phyloP scores from a whole-genome alignment of 441 rosid genomes.

The Adansonia madagascariensis region DNA sequence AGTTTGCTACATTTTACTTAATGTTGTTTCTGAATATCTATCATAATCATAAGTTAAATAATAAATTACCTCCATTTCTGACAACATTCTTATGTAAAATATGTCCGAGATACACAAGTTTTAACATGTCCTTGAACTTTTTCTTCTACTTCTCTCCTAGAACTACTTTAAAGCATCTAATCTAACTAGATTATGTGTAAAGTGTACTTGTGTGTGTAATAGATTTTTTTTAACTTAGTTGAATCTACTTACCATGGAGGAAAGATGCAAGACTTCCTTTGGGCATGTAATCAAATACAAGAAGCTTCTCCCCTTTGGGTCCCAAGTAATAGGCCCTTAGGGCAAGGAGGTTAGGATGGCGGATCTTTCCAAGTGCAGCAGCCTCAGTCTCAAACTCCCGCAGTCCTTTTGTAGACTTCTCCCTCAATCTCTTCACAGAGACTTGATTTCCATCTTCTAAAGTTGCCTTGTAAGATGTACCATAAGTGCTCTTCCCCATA shows the following conservation, averaged over 20 bases:
- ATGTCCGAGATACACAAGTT: background rate
- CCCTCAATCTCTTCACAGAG: constrained; percentile 72
- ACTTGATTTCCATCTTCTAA: constrained; percentile 68
- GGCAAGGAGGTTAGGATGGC: constrained; percentile 62
- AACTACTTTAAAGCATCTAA: background rate
- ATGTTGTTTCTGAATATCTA: background rate
- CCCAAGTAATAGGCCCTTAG: constrained; percentile 76
- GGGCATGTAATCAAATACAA: constrained; percentile 74
- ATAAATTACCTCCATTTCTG: background rate
- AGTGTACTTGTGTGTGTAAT: background rate
- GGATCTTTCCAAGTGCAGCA: constrained; percentile 56
- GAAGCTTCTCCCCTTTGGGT: constrained; percentile 80
- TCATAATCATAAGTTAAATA: no score
- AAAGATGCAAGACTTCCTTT: constrained; percentile 72
- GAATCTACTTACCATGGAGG: constrained; percentile 57
- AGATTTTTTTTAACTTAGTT: background rate
- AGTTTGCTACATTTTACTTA: no score
- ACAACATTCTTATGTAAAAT: background rate
- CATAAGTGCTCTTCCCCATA: constrained; percentile 78
- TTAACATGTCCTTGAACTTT: background rate
- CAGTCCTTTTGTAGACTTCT: constrained; percentile 69
- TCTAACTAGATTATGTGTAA: background rate
- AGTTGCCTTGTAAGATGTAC: constrained; percentile 77
- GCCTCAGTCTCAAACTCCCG: constrained; percentile 71
- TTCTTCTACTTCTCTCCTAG: background rate